These are phyloP conservation scores for Cruciata laevipes DNA, from an alignment of 257 asterid species.

Conservation along the genomic window DNA sequence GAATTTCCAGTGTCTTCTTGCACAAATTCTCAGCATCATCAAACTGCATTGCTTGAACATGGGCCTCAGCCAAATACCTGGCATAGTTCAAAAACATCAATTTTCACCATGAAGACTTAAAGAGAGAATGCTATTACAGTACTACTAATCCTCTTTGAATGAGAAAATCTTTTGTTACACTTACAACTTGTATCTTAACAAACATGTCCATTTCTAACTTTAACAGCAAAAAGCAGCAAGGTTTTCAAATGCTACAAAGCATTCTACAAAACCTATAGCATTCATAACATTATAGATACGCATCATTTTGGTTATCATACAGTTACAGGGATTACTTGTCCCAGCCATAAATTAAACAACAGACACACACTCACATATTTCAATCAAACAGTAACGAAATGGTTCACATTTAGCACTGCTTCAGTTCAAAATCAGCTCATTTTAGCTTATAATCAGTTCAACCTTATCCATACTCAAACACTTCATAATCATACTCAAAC, in stretches of 20 bases:
- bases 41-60: constrained; percentile 96
- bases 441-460: background rate
- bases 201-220: background rate
- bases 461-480: background rate
- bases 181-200: background rate
- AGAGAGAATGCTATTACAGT: too few species aligned
- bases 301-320: background rate
- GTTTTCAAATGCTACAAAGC: background rate
- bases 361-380: background rate
- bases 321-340: background rate
- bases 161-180: background rate
- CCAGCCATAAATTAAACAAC: background rate
- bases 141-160: background rate
- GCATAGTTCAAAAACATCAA: background rate
- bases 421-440: background rate
- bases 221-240: background rate
- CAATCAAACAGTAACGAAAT: too few species aligned
- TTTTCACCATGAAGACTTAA: background rate
- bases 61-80: constrained; percentile 97
- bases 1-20: constrained; percentile 92
- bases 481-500: background rate
- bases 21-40: constrained; percentile 85
- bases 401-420: background rate
- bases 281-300: too few species aligned
- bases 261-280: background rate